phyloP scores from a whole-genome alignment of 2,329 filamentous ascomycete species.

The Aspergillus sp. region DNA sequence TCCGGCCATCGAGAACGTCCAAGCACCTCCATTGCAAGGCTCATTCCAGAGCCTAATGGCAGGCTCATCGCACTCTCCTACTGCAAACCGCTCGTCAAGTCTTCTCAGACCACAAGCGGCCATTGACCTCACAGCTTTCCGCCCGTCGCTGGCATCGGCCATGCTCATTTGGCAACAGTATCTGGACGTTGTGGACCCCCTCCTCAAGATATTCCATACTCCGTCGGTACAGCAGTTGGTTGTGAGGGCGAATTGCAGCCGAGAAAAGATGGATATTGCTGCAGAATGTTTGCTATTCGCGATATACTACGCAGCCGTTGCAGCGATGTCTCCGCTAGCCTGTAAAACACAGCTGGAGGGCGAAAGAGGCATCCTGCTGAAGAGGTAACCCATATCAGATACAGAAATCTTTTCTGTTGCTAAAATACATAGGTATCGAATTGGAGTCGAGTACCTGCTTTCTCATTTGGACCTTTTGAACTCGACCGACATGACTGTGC shows the following conservation, averaged over 20 bases:
- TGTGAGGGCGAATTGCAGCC: constrained; percentile 34
- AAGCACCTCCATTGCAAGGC: background rate
- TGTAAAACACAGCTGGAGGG: constrained; percentile 16
- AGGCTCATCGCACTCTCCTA: background rate
- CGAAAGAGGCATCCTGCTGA: constrained; percentile 9
- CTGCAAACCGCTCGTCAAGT: background rate
- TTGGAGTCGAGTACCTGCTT: constrained; percentile 16
- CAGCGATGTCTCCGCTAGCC: constrained; percentile 11
- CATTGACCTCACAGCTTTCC: background rate
- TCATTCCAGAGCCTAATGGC: background rate
- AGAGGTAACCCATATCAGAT: constrained; percentile 7
- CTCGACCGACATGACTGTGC: constrained; percentile 13
- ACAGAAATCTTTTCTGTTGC: background rate
- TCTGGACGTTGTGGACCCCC: constrained; percentile 48
- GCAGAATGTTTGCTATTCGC: constrained; percentile 18
- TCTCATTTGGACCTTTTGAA: constrained; percentile 10
- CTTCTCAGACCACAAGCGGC: background rate
- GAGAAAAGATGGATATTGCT: background rate
- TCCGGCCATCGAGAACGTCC: background rate
- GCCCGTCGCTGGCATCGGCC: constrained; percentile 6
- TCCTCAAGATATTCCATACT: constrained; percentile 57
- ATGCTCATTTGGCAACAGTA: constrained; percentile 22
- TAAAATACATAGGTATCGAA: constrained; percentile 19
- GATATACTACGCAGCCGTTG: constrained; percentile 20
- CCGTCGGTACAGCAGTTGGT: constrained; percentile 52